Base-by-base conservation (phyloP, 2,329 filamentous ascomycete genomes). In the Paracoccidioides brasiliensis region DNA sequence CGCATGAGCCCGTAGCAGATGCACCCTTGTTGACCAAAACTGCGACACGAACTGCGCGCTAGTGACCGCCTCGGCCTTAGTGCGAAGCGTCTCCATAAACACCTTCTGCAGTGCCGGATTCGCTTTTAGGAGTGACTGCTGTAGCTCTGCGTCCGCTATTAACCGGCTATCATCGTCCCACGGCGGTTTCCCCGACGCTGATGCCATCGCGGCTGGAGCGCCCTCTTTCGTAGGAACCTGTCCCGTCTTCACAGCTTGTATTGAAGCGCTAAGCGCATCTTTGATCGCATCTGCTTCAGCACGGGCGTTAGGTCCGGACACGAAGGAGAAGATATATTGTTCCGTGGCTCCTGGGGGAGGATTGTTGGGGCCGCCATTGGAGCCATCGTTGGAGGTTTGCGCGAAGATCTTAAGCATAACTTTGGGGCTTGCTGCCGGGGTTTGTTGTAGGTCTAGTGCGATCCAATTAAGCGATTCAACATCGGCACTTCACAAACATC, bases 391-490 rank as follows among this genome's bases (percentile, higher is more conserved):
- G 32, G 76, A 75, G 49, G 75, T 74, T 67, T 90, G 86, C 59
- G 86, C 86, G 63, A 96, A 88, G 55, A 98, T 85, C 70, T 93
- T 95, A 57, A 97, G 80, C 79, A 95, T 95, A 54, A 95, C 90
- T 76, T 95, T 96, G 15, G 89, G 77, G 40, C 82, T 84, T n/a
- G 78, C 84, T 58, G 89, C 88, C 10, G 93, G 90, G 0, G 93
- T 97, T 70, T 97, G 91, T 70, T 98, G 91, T 51, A 98, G 81
- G 73, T 97, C 88, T 93, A 63, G 37, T 5, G 52, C 4, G 32
- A 37, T 30, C n/a, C 41, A 55, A 15, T 8, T 52, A 46, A 33
- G 9, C 10, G 22, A 0, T 46, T 28, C 3, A 32, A 46, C 56
- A 57, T 51, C 22, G 45, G 37, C 56, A 14, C 41, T 30, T 42